These are phyloP conservation scores for Schizopora paradoxa DNA, from an alignment of 1,284 basidiomycete genomes.

Conservation along the genomic window DNA sequence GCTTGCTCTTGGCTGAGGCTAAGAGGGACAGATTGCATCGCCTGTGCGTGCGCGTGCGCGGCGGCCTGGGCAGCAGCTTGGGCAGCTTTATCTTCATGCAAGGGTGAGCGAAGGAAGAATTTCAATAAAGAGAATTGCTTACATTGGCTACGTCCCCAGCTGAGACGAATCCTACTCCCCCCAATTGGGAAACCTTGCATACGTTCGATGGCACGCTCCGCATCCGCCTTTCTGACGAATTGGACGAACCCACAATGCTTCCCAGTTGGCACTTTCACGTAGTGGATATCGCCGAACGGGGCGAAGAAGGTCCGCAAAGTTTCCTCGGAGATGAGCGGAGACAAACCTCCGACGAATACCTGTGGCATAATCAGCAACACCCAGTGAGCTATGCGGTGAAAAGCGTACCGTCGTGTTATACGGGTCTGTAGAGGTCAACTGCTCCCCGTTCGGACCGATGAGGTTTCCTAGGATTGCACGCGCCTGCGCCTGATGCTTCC, in stretches of 20 bases:
- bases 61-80: slow-evolving; percentile 76
- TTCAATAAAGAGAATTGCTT: slow-evolving; percentile 27
- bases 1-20: slow-evolving; percentile 61
- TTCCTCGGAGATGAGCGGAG: slow-evolving; percentile 82
- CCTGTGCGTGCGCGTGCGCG: slow-evolving; percentile 52
- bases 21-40: slow-evolving; percentile 23
- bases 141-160: slow-evolving; percentile 93
- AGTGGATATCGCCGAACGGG: slow-evolving; percentile 89
- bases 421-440: slow-evolving; percentile 78
- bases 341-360: slow-evolving; percentile 79
- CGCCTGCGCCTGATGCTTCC: slow-evolving; percentile 77
- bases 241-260: slow-evolving; percentile 97
- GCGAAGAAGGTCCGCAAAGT: slow-evolving; percentile 83
- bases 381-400: neutral
- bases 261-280: slow-evolving; percentile 92
- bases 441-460: slow-evolving; percentile 79
- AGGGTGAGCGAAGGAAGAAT: slow-evolving; percentile 9
- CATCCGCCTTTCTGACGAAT: slow-evolving; percentile 87
- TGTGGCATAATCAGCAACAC: slow-evolving; percentile 1
- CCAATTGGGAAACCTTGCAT: slow-evolving; percentile 96
- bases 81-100: slow-evolving; percentile 68
- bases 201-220: slow-evolving; percentile 87
- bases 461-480: slow-evolving; percentile 73
- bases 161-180: slow-evolving; percentile 83
- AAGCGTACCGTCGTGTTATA: slow-evolving; percentile 79